phyloP scores from a whole-genome alignment of 1,284 basidiomycete genomes.

The Trametes polyzona region DNA sequence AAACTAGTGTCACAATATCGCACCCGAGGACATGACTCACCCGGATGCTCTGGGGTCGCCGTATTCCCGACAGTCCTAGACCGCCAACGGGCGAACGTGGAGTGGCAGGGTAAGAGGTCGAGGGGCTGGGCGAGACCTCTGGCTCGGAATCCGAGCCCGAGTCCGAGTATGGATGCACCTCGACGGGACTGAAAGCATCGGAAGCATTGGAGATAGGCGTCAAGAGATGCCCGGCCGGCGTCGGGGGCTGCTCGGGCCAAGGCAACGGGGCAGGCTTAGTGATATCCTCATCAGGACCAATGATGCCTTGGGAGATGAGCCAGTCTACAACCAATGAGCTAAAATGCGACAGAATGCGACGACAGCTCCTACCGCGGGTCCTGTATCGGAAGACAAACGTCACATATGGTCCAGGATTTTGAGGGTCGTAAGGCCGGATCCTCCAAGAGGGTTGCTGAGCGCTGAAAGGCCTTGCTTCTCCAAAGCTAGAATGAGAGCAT shows the following conservation, averaged over 20 bases:
- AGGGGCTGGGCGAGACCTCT: no score
- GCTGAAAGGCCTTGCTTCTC: slow-evolving; percentile 7
- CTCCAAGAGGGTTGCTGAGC: slow-evolving; percentile 48
- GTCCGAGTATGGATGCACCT: no score
- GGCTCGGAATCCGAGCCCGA: no score
- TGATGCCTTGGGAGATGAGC: slow-evolving; percentile 33
- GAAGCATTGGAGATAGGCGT: not conserved
- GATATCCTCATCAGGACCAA: slow-evolving; percentile 12
- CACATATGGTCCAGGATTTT: slow-evolving; percentile 48
- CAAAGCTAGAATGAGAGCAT: slow-evolving; percentile 16
- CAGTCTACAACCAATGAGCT: slow-evolving; percentile 25
- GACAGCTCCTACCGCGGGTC: slow-evolving; percentile 42
- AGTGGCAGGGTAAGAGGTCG: not conserved
- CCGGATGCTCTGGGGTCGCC: slow-evolving; percentile 1
- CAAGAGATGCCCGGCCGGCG: not conserved
- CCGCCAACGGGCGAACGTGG: not conserved
- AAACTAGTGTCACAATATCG: not conserved
- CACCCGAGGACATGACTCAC: not conserved
- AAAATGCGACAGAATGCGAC: not conserved
- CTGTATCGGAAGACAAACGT: slow-evolving; percentile 65
- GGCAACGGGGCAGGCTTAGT: not conserved
- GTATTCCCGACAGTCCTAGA: not conserved
- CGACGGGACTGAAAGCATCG: not conserved
- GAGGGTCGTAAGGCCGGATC: slow-evolving; percentile 47
- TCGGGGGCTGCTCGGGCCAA: not conserved